phyloP scores from a whole-genome alignment of 768 basidiomycete genomes.

The Tulasnella sp. region DNA sequence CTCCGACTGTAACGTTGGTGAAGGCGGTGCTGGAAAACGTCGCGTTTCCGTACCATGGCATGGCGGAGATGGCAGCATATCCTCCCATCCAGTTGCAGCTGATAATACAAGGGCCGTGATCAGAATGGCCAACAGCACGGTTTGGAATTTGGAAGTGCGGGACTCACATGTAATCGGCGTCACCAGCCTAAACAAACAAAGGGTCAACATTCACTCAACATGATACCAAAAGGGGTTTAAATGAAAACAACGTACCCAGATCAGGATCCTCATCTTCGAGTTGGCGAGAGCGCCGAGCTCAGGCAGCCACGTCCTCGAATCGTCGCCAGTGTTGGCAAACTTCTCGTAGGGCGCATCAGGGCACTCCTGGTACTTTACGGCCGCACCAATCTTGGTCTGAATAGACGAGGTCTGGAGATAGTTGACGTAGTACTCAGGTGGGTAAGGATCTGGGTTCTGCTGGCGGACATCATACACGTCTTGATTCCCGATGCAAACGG shows the following conservation, averaged over 20 bases:
- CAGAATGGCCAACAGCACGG: conserved; percentile 8
- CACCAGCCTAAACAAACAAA: no score
- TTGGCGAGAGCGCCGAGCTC: conserved; percentile 39
- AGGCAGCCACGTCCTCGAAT: conserved; percentile 44
- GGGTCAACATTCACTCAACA: no score
- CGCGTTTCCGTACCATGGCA: conserved; percentile 15
- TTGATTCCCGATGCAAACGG: conserved; percentile 40
- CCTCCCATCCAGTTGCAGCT: conserved; percentile 29
- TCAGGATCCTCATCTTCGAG: conserved; percentile 30
- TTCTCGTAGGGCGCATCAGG: conserved; percentile 32
- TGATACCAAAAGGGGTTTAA: conserved; percentile 9
- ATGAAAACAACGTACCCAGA: conserved; percentile 36
- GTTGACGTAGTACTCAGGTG: conserved; percentile 43
- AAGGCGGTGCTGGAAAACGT: conserved; percentile 24
- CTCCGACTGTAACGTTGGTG: conserved; percentile 46
- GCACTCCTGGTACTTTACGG: conserved; percentile 40
- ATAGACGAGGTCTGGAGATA: conserved; percentile 33
- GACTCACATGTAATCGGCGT: no score
- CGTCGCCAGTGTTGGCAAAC: conserved; percentile 47
- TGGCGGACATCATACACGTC: conserved; percentile 51
- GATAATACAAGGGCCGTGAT: neutral
- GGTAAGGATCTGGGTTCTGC: conserved; percentile 41
- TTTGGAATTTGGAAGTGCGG: neutral
- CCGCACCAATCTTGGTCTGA: conserved; percentile 42
- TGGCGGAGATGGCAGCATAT: conserved; percentile 28